Conservation (phyloP, 2,329 filamentous ascomycete genomes). For the Teratosphaeria destructans region DNA sequence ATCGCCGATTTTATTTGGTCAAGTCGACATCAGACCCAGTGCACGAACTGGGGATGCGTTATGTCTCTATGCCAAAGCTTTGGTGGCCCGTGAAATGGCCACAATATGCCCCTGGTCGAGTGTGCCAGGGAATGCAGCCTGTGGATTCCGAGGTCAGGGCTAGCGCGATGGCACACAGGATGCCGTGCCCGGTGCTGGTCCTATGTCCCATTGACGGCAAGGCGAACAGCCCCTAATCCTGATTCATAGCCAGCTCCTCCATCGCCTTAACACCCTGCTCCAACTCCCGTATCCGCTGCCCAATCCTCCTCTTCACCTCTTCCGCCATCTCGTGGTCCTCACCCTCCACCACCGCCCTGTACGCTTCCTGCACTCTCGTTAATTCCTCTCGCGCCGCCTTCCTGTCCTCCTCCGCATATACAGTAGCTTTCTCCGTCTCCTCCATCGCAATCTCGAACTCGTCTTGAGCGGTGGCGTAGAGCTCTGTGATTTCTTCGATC, state of each 20-base stretch:
- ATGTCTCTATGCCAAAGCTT: no score
- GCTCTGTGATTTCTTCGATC: constrained; percentile 33
- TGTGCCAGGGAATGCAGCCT: no score
- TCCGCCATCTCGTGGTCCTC: constrained; percentile 33
- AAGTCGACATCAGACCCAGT: no score
- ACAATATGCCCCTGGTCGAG: no score
- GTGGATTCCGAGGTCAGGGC: no score
- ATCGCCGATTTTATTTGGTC: no score
- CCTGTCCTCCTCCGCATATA: constrained; percentile 46
- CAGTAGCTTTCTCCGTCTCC: constrained; percentile 43
- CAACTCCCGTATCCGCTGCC: constrained; percentile 43
- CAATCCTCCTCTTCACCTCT: constrained; percentile 42
- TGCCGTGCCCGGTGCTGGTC: neutral
- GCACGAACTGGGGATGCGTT: no score
- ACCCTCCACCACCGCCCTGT: constrained; percentile 33
- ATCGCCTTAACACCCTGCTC: constrained; percentile 35
- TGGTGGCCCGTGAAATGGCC: no score
- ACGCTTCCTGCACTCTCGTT: constrained; percentile 38
- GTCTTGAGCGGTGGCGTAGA: constrained; percentile 29
- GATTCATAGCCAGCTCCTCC: constrained; percentile 1
- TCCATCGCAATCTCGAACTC: constrained; percentile 43
- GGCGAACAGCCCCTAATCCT: neutral
- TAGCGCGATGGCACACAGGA: neutral
- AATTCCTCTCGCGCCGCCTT: constrained; percentile 44
- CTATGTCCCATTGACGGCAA: neutral